Base-by-base conservation (phyloP, 371 early-diverging fungal species). In the Rhizoclosmatium hyalinum region DNA sequence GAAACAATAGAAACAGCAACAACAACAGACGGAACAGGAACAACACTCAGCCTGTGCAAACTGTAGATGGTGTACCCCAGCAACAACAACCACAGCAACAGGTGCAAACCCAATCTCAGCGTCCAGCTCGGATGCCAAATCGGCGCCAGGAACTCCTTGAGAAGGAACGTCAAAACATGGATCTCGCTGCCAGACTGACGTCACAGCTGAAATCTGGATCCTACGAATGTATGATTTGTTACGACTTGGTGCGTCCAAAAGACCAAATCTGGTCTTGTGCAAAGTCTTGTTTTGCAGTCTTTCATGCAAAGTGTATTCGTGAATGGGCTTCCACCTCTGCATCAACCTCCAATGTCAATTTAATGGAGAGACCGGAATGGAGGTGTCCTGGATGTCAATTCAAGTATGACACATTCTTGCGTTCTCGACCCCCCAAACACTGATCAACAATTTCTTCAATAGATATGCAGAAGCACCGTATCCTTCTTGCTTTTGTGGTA, bases 201-300 rank as follows among this genome's bases (percentile, higher is more conserved):
- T 83, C 87, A n/a, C 90, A 88, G 44, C 82, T 96, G 53, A 85
- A 83, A 24, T 87, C 83, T 4, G 85, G 90, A 3, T 79, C 90
- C 0, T 95, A 95, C 80, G 96, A 98, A 68, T 97, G 98, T 82
- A 94, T 96, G 96, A 90, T 96, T 42, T 97, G 98, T 84, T 95
- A 92, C 88, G 96, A 96, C 78, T 78, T 80, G 17, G 87, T 97
- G 45, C 86, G 88, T 50, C 85, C 85, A 5, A 86, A 87, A 0
- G 89, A 94, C 76, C 83, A 80, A 50, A 89, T 90, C 2, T 97
- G 96, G 96, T 88, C 86, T 62, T 97, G 98, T 83, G 85, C 89
- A 79, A 82, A 85, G 32, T 55, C 62, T 39, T 97, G 98, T 82
- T 95, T 91, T 91, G 94, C 94, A 21, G 90, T 94, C 10, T 96